Percentiles rank a stretch among this genome's conserved stretches.
phyloP scores from a whole-genome alignment of 352 stramenopile species.

The Halophytophthora polymorphica region DNA sequence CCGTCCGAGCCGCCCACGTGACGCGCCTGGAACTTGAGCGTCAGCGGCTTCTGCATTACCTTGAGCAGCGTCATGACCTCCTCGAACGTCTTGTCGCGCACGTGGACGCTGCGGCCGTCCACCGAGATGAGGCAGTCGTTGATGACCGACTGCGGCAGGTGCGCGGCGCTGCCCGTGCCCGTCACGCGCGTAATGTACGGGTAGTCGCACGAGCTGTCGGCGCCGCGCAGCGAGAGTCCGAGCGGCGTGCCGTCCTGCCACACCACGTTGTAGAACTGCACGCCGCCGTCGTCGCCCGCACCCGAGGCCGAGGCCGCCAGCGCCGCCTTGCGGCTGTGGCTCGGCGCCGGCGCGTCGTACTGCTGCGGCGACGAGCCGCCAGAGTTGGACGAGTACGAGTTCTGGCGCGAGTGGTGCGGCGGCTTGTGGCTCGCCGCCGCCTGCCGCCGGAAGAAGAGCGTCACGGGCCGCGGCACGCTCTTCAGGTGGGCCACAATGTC shows the following conservation, averaged over 20 bases:
- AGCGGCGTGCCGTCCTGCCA: slow-evolving; percentile 78
- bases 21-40: slow-evolving; percentile 77
- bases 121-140: slow-evolving; percentile 79
- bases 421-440: slow-evolving; percentile 10
- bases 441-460: slow-evolving; percentile 69
- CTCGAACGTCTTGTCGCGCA: slow-evolving; percentile 81
- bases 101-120: slow-evolving; percentile 75
- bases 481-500: slow-evolving; percentile 81
- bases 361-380: slow-evolving; percentile 27
- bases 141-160: slow-evolving; percentile 71
- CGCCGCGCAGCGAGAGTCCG: slow-evolving; percentile 71
- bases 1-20: slow-evolving; percentile 14
- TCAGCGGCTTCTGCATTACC: slow-evolving; percentile 84
- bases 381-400: slow-evolving; percentile 42
- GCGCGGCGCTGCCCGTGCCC: slow-evolving; percentile 72
- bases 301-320: slow-evolving; percentile 16
- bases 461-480: slow-evolving; percentile 74
- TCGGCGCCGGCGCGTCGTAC: slow-evolving; percentile 41
- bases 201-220: slow-evolving; percentile 72
- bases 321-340: slow-evolving; percentile 28
- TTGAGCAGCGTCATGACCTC: slow-evolving; percentile 88
- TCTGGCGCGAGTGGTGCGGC: slow-evolving; percentile 19
- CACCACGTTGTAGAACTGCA: slow-evolving; percentile 81
- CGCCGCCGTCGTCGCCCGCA: slow-evolving; percentile 28
- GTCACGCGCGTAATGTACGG: slow-evolving; percentile 87